A percentile compares a stretch with the other conserved stretches of the same genome.
Conservation (phyloP, 2,329 filamentous ascomycete genomes). For the Penicillium sp. region DNA sequence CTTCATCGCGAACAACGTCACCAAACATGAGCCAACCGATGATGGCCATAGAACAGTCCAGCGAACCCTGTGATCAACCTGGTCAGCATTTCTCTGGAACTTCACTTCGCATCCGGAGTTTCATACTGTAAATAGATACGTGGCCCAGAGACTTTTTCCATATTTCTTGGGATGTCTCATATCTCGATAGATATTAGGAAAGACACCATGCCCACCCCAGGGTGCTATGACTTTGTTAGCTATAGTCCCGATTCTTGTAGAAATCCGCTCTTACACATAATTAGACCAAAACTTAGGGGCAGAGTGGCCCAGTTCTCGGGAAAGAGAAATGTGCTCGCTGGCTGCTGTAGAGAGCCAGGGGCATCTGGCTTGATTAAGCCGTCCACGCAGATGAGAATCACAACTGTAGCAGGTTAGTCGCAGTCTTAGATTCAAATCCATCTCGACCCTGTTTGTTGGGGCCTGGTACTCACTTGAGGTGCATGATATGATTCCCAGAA, state of each 20-base stretch:
- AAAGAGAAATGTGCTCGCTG: slow-evolving; percentile 76
- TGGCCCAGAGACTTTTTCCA: slow-evolving; percentile 68
- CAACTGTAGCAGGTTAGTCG: slow-evolving; percentile 57
- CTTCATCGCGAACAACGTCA: slow-evolving; percentile 79
- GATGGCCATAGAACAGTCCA: slow-evolving; percentile 80
- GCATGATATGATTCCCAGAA: slow-evolving; percentile 88
- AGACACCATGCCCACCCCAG: slow-evolving; percentile 71
- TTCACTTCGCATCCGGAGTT: background rate
- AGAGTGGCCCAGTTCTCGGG: slow-evolving; percentile 84
- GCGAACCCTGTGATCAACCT: slow-evolving; percentile 57
- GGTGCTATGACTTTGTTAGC: slow-evolving; percentile 46
- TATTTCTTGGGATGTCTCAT: slow-evolving; percentile 85
- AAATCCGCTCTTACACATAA: slow-evolving; percentile 63
- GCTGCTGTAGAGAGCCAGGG: slow-evolving; percentile 80
- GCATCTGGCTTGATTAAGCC: slow-evolving; percentile 77
- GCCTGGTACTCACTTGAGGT: slow-evolving; percentile 69
- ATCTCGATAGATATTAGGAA: slow-evolving; percentile 80
- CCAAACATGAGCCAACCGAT: slow-evolving; percentile 94
- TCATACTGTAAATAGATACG: slow-evolving; percentile 79
- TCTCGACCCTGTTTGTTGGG: background rate
- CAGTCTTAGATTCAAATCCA: slow-evolving; percentile 23
- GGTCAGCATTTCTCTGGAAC: slow-evolving; percentile 7
- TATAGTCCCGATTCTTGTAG: background rate
- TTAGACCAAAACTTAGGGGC: slow-evolving; percentile 81
- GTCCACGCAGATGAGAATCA: slow-evolving; percentile 78